Conservation (phyloP, 352 stramenopile genomes). For the Phytophthora fragariae region DNA sequence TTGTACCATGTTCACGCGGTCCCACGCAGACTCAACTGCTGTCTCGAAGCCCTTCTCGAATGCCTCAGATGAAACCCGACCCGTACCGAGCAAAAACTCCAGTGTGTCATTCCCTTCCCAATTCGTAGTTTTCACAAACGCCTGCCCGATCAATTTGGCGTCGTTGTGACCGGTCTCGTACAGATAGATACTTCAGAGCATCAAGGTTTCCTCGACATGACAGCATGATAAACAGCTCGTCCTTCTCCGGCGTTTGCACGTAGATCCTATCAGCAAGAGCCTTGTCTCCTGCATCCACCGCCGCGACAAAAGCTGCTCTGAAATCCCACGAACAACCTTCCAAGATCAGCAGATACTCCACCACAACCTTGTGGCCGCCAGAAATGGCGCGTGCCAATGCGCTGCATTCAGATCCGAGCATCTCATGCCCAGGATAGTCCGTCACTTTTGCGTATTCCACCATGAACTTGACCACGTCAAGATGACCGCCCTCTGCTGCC, state of each 20-base stretch:
- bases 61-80: not conserved
- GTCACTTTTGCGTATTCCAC: not conserved
- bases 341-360: not conserved
- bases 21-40: not conserved
- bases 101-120: not conserved
- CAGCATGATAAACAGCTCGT: not conserved
- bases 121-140: not conserved
- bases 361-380: not conserved
- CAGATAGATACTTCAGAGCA: not conserved
- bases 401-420: too few species aligned
- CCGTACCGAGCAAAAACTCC: not conserved
- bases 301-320: conserved; percentile 3
- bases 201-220: not conserved
- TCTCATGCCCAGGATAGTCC: too few species aligned
- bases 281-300: not conserved
- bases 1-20: not conserved
- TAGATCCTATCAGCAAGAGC: not conserved
- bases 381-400: not conserved
- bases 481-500: not conserved
- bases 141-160: not conserved
- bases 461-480: not conserved
- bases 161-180: not conserved
- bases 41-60: not conserved
- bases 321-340: not conserved
- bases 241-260: not conserved